Percentiles rank a stretch among this genome's conserved stretches.
Conservation (phyloP, 1,284 basidiomycete genomes). For the Cutaneotrichosporon sp. region DNA sequence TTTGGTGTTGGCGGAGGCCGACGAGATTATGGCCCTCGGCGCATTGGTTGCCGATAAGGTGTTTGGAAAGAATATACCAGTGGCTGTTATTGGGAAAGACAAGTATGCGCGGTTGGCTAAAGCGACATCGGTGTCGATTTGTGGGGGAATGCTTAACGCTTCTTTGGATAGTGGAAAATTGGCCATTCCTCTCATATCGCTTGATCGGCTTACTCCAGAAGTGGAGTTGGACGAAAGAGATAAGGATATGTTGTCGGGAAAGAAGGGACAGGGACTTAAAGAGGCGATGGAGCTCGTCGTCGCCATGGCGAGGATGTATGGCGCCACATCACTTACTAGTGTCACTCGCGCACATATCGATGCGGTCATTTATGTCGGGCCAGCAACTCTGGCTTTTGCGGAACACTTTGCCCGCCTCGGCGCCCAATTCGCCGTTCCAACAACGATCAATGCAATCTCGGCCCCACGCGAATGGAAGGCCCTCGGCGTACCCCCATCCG, state of each 20-base stretch:
- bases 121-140: background rate
- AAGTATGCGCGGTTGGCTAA: constrained; percentile 2
- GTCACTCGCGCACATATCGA: constrained; percentile 18
- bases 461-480: constrained; percentile 7
- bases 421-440: constrained; percentile 17
- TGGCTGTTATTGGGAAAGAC: constrained; percentile 5
- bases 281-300: constrained; percentile 17
- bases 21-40: constrained; percentile 21
- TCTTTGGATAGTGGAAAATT: background rate
- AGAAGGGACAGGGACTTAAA: background rate
- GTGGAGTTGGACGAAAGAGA: constrained; percentile 4
- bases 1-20: constrained; percentile 6
- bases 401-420: constrained; percentile 14
- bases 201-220: background rate
- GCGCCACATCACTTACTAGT: constrained; percentile 9
- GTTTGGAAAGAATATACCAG: constrained; percentile 6
- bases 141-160: background rate
- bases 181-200: background rate
- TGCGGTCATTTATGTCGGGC: constrained; percentile 22
- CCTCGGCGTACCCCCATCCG: constrained; percentile 3
- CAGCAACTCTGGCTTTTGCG: constrained; percentile 16
- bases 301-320: constrained; percentile 18
- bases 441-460: constrained; percentile 19
- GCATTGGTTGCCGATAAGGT: constrained; percentile 14
- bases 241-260: constrained; percentile 8